Percentiles rank a stretch among this genome's conserved stretches.
Conservation (phyloP, 257 asterid species). For the Dorcoceras hygrometricum region DNA sequence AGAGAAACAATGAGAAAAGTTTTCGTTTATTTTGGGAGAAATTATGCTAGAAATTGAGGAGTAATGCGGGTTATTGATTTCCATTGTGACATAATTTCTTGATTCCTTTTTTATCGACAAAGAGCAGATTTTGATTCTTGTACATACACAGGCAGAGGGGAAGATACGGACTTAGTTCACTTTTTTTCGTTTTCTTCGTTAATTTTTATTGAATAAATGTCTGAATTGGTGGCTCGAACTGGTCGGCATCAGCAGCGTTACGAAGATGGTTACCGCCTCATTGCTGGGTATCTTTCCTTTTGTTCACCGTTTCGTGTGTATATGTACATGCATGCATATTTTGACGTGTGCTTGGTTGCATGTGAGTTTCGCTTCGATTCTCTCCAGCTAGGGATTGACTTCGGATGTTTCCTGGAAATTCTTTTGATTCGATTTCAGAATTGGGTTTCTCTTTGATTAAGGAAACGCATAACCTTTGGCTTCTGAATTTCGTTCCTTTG, state of each 20-base stretch:
- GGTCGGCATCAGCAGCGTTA: conserved; percentile 66
- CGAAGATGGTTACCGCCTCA: conserved; percentile 56
- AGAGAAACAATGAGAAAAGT: conserved; percentile 22
- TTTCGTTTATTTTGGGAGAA: conserved; percentile 20
- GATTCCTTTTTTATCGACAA: conserved; percentile 22
- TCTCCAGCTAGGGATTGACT: conserved; percentile 26
- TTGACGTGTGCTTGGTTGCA: conserved; percentile 29
- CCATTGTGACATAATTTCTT: conserved; percentile 25
- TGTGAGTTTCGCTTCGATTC: conserved; percentile 21
- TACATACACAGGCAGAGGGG: conserved; percentile 3
- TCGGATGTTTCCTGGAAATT: conserved; percentile 20
- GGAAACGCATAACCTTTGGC: conserved; percentile 10
- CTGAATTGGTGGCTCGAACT: conserved; percentile 70
- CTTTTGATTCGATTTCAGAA: conserved; percentile 5
- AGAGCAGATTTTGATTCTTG: conserved; percentile 25
- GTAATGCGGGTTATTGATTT: conserved; percentile 14
- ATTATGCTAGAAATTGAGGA: conserved; percentile 25
- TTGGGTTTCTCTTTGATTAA: conserved; percentile 23
- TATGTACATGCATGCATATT: conserved; percentile 33
- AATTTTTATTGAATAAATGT: conserved; percentile 46
- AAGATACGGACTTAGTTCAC: not conserved
- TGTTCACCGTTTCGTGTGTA: not conserved
- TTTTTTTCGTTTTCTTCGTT: not conserved
- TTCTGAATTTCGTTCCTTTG: conserved; percentile 13
- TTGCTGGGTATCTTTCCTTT: conserved; percentile 42